Percentiles rank a stretch among this genome's conserved stretches.
phyloP scores from a whole-genome alignment of 768 basidiomycete species.

The Kwoniella sp. region DNA sequence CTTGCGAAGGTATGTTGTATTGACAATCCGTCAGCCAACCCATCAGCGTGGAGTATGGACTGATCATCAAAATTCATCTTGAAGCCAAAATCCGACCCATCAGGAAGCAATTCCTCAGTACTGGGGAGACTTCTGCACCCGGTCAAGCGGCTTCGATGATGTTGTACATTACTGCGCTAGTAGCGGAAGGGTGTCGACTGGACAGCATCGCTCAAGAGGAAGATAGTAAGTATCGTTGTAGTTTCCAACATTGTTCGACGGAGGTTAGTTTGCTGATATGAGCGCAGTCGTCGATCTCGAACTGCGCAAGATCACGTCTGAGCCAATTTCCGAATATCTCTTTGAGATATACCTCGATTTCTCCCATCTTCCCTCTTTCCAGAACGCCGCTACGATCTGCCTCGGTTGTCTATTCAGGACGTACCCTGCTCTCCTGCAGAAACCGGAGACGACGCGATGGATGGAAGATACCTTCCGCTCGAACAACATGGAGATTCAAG shows the following conservation, averaged over 20 bases:
- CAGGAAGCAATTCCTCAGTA: constrained; percentile 64
- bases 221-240: constrained; percentile 60
- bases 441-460: constrained; percentile 72
- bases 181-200: constrained; percentile 87
- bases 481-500: constrained; percentile 69
- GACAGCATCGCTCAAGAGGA: constrained; percentile 70
- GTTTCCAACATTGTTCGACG: background rate
- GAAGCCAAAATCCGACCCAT: constrained; percentile 60
- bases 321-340: constrained; percentile 77
- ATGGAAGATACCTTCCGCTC: constrained; percentile 89
- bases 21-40: background rate
- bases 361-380: constrained; percentile 67
- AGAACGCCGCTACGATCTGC: constrained; percentile 69
- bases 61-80: background rate
- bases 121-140: constrained; percentile 34
- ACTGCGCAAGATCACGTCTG: constrained; percentile 66
- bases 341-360: constrained; percentile 72
- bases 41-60: background rate
- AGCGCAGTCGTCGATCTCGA: constrained; percentile 62
- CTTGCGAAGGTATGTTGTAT: constrained; percentile 70
- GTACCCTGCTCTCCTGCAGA: constrained; percentile 86
- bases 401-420: constrained; percentile 90
- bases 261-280: no score
- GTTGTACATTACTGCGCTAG: constrained; percentile 78
- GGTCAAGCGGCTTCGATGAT: constrained; percentile 59